Conservation (phyloP, 2,329 filamentous ascomycete species). For the Chaetomiaceae sp. region DNA sequence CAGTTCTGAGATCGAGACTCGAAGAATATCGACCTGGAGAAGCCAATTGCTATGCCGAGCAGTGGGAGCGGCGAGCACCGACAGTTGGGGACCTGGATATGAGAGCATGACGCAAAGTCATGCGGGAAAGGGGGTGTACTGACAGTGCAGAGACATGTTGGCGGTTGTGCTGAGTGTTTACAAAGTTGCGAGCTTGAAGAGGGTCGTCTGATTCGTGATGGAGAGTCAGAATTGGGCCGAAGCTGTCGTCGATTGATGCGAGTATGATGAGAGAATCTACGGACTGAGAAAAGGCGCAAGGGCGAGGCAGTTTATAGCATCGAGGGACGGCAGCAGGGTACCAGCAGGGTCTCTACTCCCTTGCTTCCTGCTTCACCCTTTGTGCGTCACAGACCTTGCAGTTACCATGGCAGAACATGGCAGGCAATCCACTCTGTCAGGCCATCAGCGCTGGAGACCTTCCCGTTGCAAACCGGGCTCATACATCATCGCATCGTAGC, state of each 20-base stretch:
- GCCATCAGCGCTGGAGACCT: not conserved
- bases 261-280: constrained; percentile 1
- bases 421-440: constrained; percentile 2
- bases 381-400: constrained; percentile 25
- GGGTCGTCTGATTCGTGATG: not conserved
- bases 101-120: not conserved
- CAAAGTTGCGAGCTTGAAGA: constrained; percentile 12
- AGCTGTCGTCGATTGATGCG: not conserved
- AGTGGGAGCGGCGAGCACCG: not conserved
- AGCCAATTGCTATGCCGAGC: not conserved
- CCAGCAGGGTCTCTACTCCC: not conserved
- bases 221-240: not conserved
- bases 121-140: constrained; percentile 28
- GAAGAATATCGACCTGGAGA: not conserved
- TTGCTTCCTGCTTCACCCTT: constrained; percentile 11
- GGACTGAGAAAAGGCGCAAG: constrained; percentile 14
- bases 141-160: constrained; percentile 59
- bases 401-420: not conserved
- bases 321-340: constrained; percentile 3
- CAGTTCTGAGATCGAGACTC: not conserved
- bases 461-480: not conserved
- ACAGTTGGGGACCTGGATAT: not conserved
- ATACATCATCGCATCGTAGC: constrained; percentile 28
- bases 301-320: constrained; percentile 21
- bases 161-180: constrained; percentile 7